Conservation (phyloP, 345 rosid species). For the Litchi chinensis region DNA sequence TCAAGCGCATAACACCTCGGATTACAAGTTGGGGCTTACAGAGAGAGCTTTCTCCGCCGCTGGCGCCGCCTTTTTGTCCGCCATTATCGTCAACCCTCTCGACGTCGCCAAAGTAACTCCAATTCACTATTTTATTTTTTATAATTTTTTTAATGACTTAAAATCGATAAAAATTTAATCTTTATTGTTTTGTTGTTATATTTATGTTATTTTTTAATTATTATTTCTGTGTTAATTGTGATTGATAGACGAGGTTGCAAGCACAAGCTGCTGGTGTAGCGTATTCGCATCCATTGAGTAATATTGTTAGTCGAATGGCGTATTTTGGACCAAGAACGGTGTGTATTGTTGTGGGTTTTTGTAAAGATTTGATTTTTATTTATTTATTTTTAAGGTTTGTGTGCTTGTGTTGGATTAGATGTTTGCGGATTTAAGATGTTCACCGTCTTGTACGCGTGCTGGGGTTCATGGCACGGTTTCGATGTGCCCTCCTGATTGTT, state of each 20-base stretch:
- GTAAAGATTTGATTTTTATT: background rate
- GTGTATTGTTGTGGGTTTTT: constrained; percentile 10
- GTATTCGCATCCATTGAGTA: constrained; percentile 92
- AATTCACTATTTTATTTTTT: background rate
- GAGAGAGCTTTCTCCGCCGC: constrained; percentile 90
- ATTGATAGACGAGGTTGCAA: constrained; percentile 83
- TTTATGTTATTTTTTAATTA: background rate
- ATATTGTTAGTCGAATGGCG: constrained; percentile 77
- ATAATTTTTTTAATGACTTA: background rate
- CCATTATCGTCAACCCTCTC: constrained; percentile 85
- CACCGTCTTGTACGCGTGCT: constrained; percentile 92
- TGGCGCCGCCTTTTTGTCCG: constrained; percentile 90
- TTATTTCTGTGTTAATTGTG: background rate
- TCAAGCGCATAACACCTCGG: constrained; percentile 28
- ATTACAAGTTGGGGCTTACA: constrained; percentile 53
- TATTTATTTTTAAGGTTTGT: background rate
- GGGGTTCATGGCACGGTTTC: constrained; percentile 98
- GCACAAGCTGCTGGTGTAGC: constrained; percentile 94
- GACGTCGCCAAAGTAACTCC: constrained; percentile 79
- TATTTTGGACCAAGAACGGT: constrained; percentile 95
- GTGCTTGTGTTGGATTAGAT: constrained; percentile 47
- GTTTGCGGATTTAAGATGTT: constrained; percentile 94
- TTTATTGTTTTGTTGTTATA: background rate
- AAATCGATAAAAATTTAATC: background rate
- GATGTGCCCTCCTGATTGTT: constrained; percentile 98